These are phyloP conservation scores for Paramyrothecium roridum DNA, from an alignment of 2,329 filamentous ascomycete species.

Conservation along the genomic window DNA sequence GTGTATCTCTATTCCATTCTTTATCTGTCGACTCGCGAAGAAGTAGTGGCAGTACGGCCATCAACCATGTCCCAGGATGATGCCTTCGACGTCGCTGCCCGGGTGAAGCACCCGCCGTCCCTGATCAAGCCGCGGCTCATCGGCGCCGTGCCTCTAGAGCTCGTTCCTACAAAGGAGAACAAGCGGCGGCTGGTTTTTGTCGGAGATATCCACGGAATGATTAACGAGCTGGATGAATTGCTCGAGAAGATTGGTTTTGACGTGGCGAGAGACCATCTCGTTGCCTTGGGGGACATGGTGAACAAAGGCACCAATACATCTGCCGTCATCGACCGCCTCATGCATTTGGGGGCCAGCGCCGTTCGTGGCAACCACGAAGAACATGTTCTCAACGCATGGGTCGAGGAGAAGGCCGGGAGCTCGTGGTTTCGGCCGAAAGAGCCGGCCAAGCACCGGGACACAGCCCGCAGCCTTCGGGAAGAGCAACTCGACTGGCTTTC, in stretches of 20 bases:
- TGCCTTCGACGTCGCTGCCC: not conserved
- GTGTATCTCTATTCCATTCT: conserved; percentile 27
- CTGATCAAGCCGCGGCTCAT: conserved; percentile 28
- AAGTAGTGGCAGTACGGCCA: not conserved
- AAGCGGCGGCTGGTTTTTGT: conserved; percentile 70
- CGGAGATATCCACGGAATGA: conserved; percentile 92
- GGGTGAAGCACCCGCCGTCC: conserved; percentile 2
- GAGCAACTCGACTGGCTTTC: conserved; percentile 68
- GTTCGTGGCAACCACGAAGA: conserved; percentile 96
- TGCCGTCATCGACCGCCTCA: conserved; percentile 74
- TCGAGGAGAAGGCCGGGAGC: conserved; percentile 20
- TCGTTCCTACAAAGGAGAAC: conserved; percentile 29
- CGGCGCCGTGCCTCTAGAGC: conserved; percentile 22
- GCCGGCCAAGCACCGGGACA: conserved; percentile 42
- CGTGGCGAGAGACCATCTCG: conserved; percentile 59
- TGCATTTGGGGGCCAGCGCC: conserved; percentile 69
- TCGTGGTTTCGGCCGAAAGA: conserved; percentile 20
- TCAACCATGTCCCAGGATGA: not conserved
- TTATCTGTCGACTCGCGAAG: conserved; percentile 2
- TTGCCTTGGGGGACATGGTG: conserved; percentile 76
- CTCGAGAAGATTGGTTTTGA: conserved; percentile 66
- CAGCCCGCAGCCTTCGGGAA: conserved; percentile 47
- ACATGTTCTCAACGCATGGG: conserved; percentile 66
- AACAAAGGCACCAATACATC: conserved; percentile 82
- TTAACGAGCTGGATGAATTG: conserved; percentile 60